These are phyloP conservation scores for Didymella keratinophila DNA, from an alignment of 2,329 filamentous ascomycete species.

Conservation along the genomic window DNA sequence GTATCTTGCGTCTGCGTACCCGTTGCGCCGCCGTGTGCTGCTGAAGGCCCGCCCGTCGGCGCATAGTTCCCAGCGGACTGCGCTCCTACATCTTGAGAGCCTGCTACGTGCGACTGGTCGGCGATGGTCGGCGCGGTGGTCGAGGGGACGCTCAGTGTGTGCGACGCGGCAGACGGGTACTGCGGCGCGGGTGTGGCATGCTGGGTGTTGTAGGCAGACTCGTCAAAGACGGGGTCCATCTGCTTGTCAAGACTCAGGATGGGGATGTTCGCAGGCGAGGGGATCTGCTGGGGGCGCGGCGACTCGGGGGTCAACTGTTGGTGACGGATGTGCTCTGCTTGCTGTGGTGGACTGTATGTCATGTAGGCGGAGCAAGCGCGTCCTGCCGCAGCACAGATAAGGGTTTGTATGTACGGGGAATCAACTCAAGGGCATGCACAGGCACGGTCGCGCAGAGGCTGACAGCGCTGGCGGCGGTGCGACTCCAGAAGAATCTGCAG, in stretches of 20 bases:
- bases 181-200: constrained; percentile 39
- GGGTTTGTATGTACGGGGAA: constrained; percentile 12
- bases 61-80: constrained; percentile 35
- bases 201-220: constrained; percentile 66
- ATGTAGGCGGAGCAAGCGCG: constrained; percentile 34
- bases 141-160: constrained; percentile 42
- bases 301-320: constrained; percentile 73
- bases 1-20: constrained; percentile 47
- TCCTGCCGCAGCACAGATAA: constrained; percentile 15
- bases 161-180: constrained; percentile 43
- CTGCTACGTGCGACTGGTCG: constrained; percentile 32
- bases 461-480: constrained; percentile 12
- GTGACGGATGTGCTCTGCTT: constrained; percentile 67
- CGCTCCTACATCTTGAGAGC: constrained; percentile 35
- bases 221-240: constrained; percentile 75
- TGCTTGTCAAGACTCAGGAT: constrained; percentile 68
- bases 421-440: constrained; percentile 17
- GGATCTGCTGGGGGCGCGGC: constrained; percentile 72
- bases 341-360: constrained; percentile 62
- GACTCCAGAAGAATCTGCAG: constrained; percentile 9
- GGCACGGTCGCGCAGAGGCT: constrained; percentile 18
- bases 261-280: constrained; percentile 73
- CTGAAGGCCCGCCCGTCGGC: constrained; percentile 31
- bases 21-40: constrained; percentile 38
- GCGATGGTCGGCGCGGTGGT: constrained; percentile 41